Conservation (phyloP, 768 basidiomycete species). For the Xerocomus potaroensis region DNA sequence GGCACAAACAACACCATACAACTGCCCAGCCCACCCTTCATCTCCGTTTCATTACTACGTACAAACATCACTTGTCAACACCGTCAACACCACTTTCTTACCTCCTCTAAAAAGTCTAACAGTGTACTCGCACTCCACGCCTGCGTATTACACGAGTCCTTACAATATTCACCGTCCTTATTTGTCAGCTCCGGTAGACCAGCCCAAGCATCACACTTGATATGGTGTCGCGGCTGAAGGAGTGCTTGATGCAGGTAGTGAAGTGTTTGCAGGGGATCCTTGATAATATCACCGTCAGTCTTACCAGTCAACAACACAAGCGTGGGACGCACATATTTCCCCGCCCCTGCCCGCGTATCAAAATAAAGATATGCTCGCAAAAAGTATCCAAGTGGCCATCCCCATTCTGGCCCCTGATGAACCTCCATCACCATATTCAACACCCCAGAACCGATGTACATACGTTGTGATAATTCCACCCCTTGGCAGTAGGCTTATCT, state of each 20-base stretch:
- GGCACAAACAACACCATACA: conserved; percentile 28
- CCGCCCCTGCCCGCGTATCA: conserved; percentile 63
- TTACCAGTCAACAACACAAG: neutral
- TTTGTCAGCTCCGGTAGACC: conserved; percentile 94
- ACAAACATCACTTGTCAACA: neutral
- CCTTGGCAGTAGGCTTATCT: conserved; percentile 86
- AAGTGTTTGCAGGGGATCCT: conserved; percentile 70
- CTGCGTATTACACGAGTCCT: conserved; percentile 89
- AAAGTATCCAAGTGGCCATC: conserved; percentile 95
- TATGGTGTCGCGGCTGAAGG: conserved; percentile 65
- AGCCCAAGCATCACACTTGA: conserved; percentile 82
- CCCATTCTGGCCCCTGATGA: conserved; percentile 84
- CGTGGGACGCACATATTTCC: conserved; percentile 53
- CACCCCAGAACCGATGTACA: conserved; percentile 15
- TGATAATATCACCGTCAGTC: neutral
- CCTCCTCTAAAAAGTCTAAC: conserved; percentile 81
- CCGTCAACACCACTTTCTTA: conserved; percentile 29
- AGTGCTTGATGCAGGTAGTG: conserved; percentile 77
- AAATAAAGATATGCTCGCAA: conserved; percentile 90
- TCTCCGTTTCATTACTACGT: neutral
- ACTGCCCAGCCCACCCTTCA: too few relatives aligned
- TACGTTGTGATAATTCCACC: conserved; percentile 91
- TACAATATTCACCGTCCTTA: conserved; percentile 74
- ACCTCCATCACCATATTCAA: conserved; percentile 12
- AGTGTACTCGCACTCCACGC: conserved; percentile 96